Evolutionary conservation across 306 rosid genomes (phyloP).

Genomic region (Cyclanthera cordifolia): DNA sequence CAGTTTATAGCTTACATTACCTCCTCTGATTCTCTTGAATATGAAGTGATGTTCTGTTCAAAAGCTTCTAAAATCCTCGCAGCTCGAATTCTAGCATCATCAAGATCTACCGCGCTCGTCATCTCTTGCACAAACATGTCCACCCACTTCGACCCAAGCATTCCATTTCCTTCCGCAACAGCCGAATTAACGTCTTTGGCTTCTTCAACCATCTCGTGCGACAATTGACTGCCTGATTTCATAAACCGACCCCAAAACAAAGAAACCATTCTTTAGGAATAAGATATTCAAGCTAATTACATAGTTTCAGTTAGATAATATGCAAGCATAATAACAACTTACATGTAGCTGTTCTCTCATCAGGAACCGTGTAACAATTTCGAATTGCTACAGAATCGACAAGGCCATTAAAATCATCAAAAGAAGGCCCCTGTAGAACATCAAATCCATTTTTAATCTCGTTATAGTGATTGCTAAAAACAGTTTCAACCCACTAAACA

Average conservation of each 20-base stretch:
- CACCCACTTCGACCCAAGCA: slow-evolving; percentile 24
- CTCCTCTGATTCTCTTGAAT: slow-evolving; percentile 19
- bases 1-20: slow-evolving; percentile 9
- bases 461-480: slow-evolving; percentile 16
- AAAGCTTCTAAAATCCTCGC: slow-evolving; percentile 29
- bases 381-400: slow-evolving; percentile 3
- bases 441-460: slow-evolving; percentile 19
- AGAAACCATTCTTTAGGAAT: neutral
- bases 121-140: slow-evolving; percentile 33
- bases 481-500: slow-evolving; percentile 21
- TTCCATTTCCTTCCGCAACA: neutral
- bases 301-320: too few species aligned
- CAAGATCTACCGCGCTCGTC: slow-evolving; percentile 21
- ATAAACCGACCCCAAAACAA: neutral
- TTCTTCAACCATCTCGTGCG: slow-evolving; percentile 16
- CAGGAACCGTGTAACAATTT: slow-evolving; percentile 8
- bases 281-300: neutral
- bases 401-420: slow-evolving; percentile 11
- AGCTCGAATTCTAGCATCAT: slow-evolving; percentile 27
- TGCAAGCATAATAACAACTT: neutral
- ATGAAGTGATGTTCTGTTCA: slow-evolving; percentile 19
- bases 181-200: neutral
- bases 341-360: slow-evolving; percentile 21
- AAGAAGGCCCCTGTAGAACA: slow-evolving; percentile 18
- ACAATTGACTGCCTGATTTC: slow-evolving; percentile 22